Conservation (phyloP, 1,284 basidiomycete genomes). For the Coriolopsis trogii region DNA sequence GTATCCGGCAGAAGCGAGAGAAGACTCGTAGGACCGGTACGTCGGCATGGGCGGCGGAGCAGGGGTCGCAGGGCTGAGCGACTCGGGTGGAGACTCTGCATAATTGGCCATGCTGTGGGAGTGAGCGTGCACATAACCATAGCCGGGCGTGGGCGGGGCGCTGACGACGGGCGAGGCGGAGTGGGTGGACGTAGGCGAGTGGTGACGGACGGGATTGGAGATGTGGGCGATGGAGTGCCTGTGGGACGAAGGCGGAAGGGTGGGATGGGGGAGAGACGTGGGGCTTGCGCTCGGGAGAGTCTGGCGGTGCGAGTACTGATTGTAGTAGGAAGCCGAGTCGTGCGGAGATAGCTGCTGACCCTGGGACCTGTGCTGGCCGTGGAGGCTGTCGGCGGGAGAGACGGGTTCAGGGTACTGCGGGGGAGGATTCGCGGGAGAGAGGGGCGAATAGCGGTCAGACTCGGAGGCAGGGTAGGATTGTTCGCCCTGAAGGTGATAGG, state of each 20-base stretch:
- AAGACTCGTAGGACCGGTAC: constrained; percentile 23
- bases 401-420: constrained; percentile 16
- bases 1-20: constrained; percentile 20
- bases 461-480: constrained; percentile 17
- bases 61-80: constrained; percentile 13
- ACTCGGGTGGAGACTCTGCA: constrained; percentile 16
- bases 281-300: constrained; percentile 4
- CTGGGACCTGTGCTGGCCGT: not conserved
- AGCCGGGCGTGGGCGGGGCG: constrained; percentile 20
- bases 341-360: constrained; percentile 5
- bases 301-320: constrained; percentile 7
- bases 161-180: constrained; percentile 19
- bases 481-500: constrained; percentile 16
- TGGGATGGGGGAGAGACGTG: constrained; percentile 1
- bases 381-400: constrained; percentile 17
- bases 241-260: constrained; percentile 9
- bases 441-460: constrained; percentile 20
- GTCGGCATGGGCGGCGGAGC: constrained; percentile 2
- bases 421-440: constrained; percentile 10
- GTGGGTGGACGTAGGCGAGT: constrained; percentile 16
- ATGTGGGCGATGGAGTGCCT: constrained; percentile 28
- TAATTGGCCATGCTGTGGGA: constrained; percentile 10
- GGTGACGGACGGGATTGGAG: constrained; percentile 22
- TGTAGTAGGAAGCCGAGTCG: constrained; percentile 8
- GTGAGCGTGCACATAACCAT: constrained; percentile 11